Evolutionary conservation across 1,284 basidiomycete genomes (phyloP).

Genomic region (Wolfiporia cocos): DNA sequence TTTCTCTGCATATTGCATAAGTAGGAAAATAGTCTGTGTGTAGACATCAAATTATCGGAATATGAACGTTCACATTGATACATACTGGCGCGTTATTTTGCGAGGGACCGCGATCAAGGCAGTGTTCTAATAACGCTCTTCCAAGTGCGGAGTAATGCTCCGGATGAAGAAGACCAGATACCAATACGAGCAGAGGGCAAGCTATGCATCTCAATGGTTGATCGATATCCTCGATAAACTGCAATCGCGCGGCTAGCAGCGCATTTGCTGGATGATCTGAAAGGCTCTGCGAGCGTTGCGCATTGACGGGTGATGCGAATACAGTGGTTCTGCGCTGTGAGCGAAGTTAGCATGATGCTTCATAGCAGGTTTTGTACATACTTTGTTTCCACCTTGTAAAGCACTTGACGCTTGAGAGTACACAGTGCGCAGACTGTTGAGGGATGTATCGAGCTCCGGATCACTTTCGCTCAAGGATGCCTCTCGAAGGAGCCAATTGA

Average conservation of each 20-base stretch:
- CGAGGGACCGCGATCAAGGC: too few species aligned
- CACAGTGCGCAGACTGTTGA: constrained; percentile 40
- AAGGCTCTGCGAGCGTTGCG: constrained; percentile 5
- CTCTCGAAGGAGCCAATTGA: constrained; percentile 40
- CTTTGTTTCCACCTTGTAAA: constrained; percentile 37
- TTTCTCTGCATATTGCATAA: constrained; percentile 71
- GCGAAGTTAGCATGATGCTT: neutral
- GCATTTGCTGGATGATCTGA: constrained; percentile 9
- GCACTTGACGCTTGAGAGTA: constrained; percentile 45
- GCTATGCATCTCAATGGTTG: constrained; percentile 40
- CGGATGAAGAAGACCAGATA: constrained; percentile 44
- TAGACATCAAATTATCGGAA: neutral
- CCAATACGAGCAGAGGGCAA: constrained; percentile 52
- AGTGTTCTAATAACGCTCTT: too few species aligned
- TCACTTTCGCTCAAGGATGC: constrained; percentile 33
- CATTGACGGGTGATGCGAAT: constrained; percentile 26
- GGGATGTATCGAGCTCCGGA: constrained; percentile 35
- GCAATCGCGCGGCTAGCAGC: constrained; percentile 26
- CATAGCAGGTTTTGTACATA: constrained; percentile 15
- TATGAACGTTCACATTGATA: too few species aligned
- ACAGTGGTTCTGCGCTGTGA: constrained; percentile 18
- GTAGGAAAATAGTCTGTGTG: constrained; percentile 52
- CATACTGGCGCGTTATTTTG: too few species aligned
- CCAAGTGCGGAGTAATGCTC: constrained; percentile 45
- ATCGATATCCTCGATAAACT: constrained; percentile 36